A percentile compares a stretch with the other conserved stretches of the same genome.
phyloP scores from a whole-genome alignment of 2,329 filamentous ascomycete species.

The Clonostachys chloroleuca region DNA sequence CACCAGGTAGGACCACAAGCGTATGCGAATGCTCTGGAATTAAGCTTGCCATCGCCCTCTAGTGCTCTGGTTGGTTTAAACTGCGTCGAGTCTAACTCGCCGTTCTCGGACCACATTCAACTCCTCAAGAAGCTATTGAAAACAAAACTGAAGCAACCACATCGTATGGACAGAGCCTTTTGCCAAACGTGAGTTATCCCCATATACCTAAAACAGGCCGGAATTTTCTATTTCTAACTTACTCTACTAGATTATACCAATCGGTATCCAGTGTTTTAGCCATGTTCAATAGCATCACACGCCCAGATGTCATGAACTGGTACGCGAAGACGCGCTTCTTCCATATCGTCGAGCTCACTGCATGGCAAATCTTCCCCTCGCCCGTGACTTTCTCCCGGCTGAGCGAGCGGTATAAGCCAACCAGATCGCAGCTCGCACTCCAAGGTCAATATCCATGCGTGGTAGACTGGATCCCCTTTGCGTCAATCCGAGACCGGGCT shows the following conservation, averaged over 20 bases:
- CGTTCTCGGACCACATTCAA: slow-evolving; percentile 21
- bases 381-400: slow-evolving; percentile 15
- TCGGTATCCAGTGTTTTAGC: slow-evolving; percentile 20
- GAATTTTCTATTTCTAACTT: no score
- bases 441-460: slow-evolving; percentile 4
- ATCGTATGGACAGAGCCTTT: neutral
- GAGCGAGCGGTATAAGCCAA: slow-evolving; percentile 19
- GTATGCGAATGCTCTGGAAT: slow-evolving; percentile 14
- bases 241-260: slow-evolving; percentile 11
- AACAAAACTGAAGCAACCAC: slow-evolving; percentile 11
- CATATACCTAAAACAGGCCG: neutral
- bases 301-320: slow-evolving; percentile 25
- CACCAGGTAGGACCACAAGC: slow-evolving; percentile 21
- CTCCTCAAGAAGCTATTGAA: slow-evolving; percentile 15
- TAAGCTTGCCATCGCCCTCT: slow-evolving; percentile 7
- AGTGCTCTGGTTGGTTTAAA: slow-evolving; percentile 13
- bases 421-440: slow-evolving; percentile 9
- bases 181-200: neutral
- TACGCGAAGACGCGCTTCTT: slow-evolving; percentile 32
- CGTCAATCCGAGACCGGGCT: slow-evolving; percentile 16
- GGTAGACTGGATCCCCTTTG: slow-evolving; percentile 23
- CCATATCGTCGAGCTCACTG: slow-evolving; percentile 24
- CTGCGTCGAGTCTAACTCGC: slow-evolving; percentile 17
- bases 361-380: slow-evolving; percentile 22
- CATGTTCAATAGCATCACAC: slow-evolving; percentile 25